These are phyloP conservation scores for Penicillium turbatum DNA, from an alignment of 495 filamentous ascomycete species.

Conservation along the genomic window DNA sequence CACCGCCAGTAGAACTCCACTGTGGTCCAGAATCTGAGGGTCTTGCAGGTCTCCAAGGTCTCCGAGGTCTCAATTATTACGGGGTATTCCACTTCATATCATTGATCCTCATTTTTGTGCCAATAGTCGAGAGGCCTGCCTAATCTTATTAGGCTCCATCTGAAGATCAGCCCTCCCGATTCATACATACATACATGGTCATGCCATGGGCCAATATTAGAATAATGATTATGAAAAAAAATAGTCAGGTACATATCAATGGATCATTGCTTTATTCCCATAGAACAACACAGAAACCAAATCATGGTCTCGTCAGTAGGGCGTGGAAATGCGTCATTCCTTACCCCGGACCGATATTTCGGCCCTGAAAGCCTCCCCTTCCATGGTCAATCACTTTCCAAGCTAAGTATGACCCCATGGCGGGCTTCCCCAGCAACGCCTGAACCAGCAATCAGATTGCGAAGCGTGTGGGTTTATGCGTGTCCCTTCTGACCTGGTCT, in stretches of 20 bases:
- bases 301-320: conserved; percentile 1
- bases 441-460: conserved; percentile 1
- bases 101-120: background rate
- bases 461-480: background rate
- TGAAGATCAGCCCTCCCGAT: conserved; percentile 3
- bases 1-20: conserved; percentile 12
- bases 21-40: conserved; percentile 4
- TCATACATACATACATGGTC: background rate
- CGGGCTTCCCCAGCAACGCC: conserved; percentile 5
- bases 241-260: background rate
- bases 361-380: conserved; percentile 3
- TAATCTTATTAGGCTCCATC: conserved; percentile 6
- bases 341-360: conserved; percentile 3
- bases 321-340: conserved; percentile 9
- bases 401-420: background rate
- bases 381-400: conserved; percentile 9
- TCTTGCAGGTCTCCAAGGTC: no score
- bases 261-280: background rate
- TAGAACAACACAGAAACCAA: conserved; percentile 8
- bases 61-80: background rate
- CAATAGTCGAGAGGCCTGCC: background rate
- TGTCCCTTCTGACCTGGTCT: background rate
- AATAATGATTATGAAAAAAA: background rate
- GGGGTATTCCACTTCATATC: background rate
- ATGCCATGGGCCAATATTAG: background rate